Evolutionary conservation across 78 protist species (phyloP).

Genomic region (slime mould (Dictyostelium discoideum)): DNA sequence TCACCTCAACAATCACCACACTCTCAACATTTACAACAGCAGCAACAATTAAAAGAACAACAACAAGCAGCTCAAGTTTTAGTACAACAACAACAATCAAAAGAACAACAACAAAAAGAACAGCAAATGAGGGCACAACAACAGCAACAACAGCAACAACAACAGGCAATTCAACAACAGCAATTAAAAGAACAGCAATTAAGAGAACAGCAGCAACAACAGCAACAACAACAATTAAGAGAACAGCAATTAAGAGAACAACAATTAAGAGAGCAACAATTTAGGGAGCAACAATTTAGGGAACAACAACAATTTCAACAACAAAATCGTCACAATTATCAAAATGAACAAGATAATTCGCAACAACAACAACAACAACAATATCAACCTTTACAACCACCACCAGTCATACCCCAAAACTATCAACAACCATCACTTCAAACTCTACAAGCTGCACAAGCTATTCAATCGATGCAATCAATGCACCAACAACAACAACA

Average conservation of each 20-base stretch:
- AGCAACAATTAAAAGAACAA: background rate
- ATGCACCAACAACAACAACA: background rate
- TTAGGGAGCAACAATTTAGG: background rate
- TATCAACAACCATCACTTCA: background rate
- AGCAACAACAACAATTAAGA: background rate
- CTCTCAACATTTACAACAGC: background rate
- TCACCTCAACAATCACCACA: background rate
- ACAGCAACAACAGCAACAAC: background rate
- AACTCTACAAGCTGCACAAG: background rate
- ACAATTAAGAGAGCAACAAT: slow-evolving; percentile 7
- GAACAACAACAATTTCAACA: background rate
- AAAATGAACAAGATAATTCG: background rate
- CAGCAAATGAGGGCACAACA: background rate
- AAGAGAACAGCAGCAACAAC: background rate
- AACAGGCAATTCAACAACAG: background rate
- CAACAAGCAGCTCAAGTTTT: background rate
- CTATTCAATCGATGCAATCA: background rate
- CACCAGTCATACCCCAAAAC: background rate
- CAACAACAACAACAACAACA: slow-evolving; percentile 21
- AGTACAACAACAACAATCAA: too few species aligned
- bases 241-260: background rate
- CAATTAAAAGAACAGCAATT: background rate
- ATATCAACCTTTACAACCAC: slow-evolving; percentile 15
- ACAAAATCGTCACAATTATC: background rate
- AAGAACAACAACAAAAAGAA: background rate